Evolutionary conservation across 768 basidiomycete genomes (phyloP).

Genomic region (Hortiboletus campestris): DNA sequence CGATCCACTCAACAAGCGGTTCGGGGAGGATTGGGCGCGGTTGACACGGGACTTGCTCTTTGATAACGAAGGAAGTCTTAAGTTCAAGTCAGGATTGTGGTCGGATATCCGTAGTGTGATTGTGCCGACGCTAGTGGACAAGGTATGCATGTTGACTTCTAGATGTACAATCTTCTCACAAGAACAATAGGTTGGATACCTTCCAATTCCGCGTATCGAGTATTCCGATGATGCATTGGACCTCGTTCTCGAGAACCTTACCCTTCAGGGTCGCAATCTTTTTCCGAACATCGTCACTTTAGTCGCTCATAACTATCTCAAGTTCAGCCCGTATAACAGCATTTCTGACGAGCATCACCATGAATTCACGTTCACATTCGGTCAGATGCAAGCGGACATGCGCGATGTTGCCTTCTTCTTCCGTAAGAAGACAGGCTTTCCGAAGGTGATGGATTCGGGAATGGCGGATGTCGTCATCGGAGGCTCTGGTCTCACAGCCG

Average conservation of each 20-base stretch:
- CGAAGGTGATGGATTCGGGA: conserved; percentile 78
- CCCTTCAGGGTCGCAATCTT: conserved; percentile 82
- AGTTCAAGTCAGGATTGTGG: conserved; percentile 90
- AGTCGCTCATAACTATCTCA: conserved; percentile 79
- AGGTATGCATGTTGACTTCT: conserved; percentile 42
- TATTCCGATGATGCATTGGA: conserved; percentile 87
- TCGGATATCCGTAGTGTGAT: conserved; percentile 83
- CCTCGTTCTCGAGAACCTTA: conserved; percentile 91
- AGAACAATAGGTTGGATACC: conserved; percentile 56
- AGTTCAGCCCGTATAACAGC: conserved; percentile 73
- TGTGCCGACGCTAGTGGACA: conserved; percentile 71
- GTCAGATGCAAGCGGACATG: conserved; percentile 92
- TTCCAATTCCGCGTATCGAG: conserved; percentile 92
- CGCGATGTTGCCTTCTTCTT: conserved; percentile 92
- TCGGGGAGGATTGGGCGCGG: conserved; percentile 81
- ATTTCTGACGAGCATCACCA: conserved; percentile 63
- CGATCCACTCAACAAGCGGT: conserved; percentile 77
- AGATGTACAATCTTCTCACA: not conserved
- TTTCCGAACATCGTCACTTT: conserved; percentile 76
- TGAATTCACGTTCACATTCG: conserved; percentile 69
- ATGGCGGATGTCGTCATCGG: conserved; percentile 84
- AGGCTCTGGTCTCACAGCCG: conserved; percentile 74
- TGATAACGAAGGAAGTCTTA: conserved; percentile 69
- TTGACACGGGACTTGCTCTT: conserved; percentile 85
- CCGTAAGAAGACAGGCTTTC: conserved; percentile 79